Evolutionary conservation across 163 green algal species (phyloP), one percentile per base, ranked within the genome.

Genomic region (Scenedesmus sp.): DNA sequence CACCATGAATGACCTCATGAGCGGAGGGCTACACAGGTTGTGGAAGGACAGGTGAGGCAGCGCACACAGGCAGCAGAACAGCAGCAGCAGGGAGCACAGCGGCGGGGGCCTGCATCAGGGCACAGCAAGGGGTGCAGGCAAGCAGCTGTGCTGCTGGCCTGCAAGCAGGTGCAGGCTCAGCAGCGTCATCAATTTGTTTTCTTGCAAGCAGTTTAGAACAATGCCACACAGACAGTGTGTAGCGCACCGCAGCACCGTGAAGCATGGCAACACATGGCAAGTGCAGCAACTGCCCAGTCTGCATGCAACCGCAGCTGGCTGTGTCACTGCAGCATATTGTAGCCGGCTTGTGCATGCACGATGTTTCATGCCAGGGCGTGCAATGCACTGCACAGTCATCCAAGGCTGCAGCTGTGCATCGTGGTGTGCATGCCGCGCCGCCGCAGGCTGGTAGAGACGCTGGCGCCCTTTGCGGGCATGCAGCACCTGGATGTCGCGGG

Each of bases 1-100:
- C 90, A 81, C 99, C 9, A 99, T 99, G 98, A 99, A 99, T 87
- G 98, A 99, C 93, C 90, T 99, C 22, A 99, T 99, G 98, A 99
- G 97, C 86, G 97, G 92, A 1, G 98, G 98, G 20, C 78, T 99
- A 92, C 98, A 99, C 89, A 94, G 97, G 1, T 76, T 99, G 35
- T 99, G 98, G 98, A 95, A 95, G 72, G 91, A 94, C 91, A 92
- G 89, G 93, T 93, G 83, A 33, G 81, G 37, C 37, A 83, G 33
- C 0, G 37, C 73, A 53, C 73, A 83, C 3, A 20, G 16, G 40
- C 72, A 81, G 35, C 72, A 51, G 4, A 4, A 49, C 5, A 13
- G 18, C 35, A 81, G 18, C 24, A 49, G 35, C 72, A 49, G 18
- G 10, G 72, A 46, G 33, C 35, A 81, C 35, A 46, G 72, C 72